Evolutionary conservation across 2,329 filamentous ascomycete genomes (phyloP).

Genomic region (Alternaria sp.): DNA sequence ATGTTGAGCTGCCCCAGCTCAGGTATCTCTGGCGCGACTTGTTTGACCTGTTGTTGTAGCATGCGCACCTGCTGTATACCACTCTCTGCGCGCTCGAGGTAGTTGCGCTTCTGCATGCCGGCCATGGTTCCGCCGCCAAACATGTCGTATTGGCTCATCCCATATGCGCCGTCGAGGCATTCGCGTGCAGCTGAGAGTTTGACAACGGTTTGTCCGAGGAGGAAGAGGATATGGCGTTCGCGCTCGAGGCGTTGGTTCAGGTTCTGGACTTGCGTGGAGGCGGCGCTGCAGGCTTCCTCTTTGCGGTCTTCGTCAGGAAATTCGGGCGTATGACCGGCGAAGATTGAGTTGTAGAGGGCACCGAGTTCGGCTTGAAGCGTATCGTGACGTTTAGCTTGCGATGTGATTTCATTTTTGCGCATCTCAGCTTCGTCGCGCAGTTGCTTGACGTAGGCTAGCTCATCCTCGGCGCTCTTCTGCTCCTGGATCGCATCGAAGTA

Average conservation of each 20-base stretch:
- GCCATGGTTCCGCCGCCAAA: constrained; percentile 60
- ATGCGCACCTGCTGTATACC: constrained; percentile 53
- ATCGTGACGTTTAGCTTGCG: constrained; percentile 29
- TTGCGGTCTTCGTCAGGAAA: constrained; percentile 46
- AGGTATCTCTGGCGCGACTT: constrained; percentile 52
- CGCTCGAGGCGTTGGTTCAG: constrained; percentile 34
- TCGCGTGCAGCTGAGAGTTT: constrained; percentile 35
- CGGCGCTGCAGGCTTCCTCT: constrained; percentile 33
- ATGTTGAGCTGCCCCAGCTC: constrained; percentile 55
- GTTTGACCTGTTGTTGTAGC: constrained; percentile 52
- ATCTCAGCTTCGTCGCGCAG: constrained; percentile 38
- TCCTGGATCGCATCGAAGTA: constrained; percentile 48
- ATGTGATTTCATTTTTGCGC: constrained; percentile 25
- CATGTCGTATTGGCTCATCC: constrained; percentile 54
- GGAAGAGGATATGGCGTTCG: constrained; percentile 38
- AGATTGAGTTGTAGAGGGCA: constrained; percentile 45
- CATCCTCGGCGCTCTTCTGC: constrained; percentile 46
- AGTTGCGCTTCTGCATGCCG: constrained; percentile 64
- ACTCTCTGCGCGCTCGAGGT: constrained; percentile 60
- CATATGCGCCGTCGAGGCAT: constrained; percentile 38
- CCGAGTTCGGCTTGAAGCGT: constrained; percentile 41
- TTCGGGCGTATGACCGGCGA: constrained; percentile 43
- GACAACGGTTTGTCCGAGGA: constrained; percentile 33
- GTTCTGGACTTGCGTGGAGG: constrained; percentile 22
- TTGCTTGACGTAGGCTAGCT: constrained; percentile 37